A percentile compares a stretch with the other conserved stretches of the same genome.
Evolutionary conservation across 495 filamentous ascomycete species (phyloP).

Genomic region (Acidiella bohemica): DNA sequence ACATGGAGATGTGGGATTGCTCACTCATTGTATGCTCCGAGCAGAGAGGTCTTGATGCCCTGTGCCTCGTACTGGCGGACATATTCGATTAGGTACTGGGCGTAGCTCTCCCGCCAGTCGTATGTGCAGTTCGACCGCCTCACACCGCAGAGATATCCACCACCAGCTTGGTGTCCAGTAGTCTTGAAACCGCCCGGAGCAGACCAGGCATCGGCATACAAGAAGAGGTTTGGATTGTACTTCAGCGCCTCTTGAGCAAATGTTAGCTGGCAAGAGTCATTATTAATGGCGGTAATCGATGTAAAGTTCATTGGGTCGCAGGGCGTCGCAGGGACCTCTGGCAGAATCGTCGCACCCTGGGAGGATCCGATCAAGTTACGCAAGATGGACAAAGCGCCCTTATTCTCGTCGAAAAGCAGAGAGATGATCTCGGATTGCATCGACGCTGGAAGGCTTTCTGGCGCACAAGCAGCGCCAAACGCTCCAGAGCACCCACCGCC

Average conservation of each 20-base stretch:
- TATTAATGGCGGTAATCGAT: slow-evolving; percentile 4
- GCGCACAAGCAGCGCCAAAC: slow-evolving; percentile 15
- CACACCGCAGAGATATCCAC: slow-evolving; percentile 13
- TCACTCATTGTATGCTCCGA: slow-evolving; percentile 17
- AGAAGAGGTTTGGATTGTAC: slow-evolving; percentile 17
- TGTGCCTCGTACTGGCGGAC: slow-evolving; percentile 11
- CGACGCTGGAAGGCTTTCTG: slow-evolving; percentile 9
- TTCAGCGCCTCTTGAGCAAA: slow-evolving; percentile 11
- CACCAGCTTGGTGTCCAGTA: slow-evolving; percentile 11
- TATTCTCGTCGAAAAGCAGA: slow-evolving; percentile 18
- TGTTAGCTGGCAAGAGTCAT: slow-evolving; percentile 16
- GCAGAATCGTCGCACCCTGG: slow-evolving; percentile 11
- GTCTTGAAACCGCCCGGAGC: slow-evolving; percentile 19
- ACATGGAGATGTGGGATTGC: neutral
- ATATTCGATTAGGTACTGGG: slow-evolving; percentile 17
- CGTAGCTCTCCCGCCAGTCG: slow-evolving; percentile 17
- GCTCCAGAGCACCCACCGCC: slow-evolving; percentile 18
- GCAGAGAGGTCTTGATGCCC: slow-evolving; percentile 10
- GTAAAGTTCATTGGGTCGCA: slow-evolving; percentile 13
- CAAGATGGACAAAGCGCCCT: slow-evolving; percentile 15
- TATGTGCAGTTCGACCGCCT: slow-evolving; percentile 14
- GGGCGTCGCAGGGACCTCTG: slow-evolving; percentile 9
- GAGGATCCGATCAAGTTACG: slow-evolving; percentile 18
- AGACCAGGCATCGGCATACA: slow-evolving; percentile 19
- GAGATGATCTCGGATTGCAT: slow-evolving; percentile 11